phyloP scores from a whole-genome alignment of 2,329 filamentous ascomycete species.

The Neoarthrinium moseri region DNA sequence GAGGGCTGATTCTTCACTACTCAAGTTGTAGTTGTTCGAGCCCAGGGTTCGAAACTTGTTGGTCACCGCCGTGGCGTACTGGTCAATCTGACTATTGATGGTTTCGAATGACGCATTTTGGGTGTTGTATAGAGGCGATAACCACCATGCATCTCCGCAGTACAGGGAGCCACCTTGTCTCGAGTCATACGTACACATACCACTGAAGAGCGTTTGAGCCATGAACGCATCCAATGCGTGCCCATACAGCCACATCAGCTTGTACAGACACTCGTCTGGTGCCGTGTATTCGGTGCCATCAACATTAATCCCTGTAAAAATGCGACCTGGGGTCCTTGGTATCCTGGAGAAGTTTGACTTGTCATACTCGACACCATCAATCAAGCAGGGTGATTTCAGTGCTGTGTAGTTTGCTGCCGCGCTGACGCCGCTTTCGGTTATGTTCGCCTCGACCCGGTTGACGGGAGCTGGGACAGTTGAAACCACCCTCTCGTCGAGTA shows the following conservation, averaged over 20 bases:
- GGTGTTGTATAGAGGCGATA: conserved; percentile 12
- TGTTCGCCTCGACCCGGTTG: conserved; percentile 14
- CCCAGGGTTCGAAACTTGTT: conserved; percentile 18
- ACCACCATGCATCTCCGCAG: conserved; percentile 15
- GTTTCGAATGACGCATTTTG: conserved; percentile 12
- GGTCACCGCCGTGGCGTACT: conserved; percentile 15
- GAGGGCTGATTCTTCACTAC: conserved; percentile 1
- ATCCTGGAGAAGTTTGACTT: conserved; percentile 11
- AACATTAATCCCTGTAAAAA: conserved; percentile 12
- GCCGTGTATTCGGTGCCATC: conserved; percentile 14
- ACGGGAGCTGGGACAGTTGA: conserved; percentile 12
- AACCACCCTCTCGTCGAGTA: conserved; percentile 13
- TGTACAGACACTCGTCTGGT: conserved; percentile 16
- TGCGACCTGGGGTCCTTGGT: conserved; percentile 4
- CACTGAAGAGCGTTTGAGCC: conserved; percentile 8
- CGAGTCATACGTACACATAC: conserved; percentile 10
- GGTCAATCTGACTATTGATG: conserved; percentile 12
- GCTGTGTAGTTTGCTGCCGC: conserved; percentile 14
- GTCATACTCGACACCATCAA: conserved; percentile 13
- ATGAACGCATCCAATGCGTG: conserved; percentile 8
- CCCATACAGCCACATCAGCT: conserved; percentile 12
- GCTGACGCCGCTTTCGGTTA: not conserved
- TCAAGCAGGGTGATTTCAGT: conserved; percentile 13
- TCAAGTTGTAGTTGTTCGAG: conserved; percentile 8
- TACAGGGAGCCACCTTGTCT: conserved; percentile 9